A percentile compares a stretch with the other conserved stretches of the same genome.
phyloP scores from a whole-genome alignment of 106 monocot genomes.

The Platanthera zijinensis region DNA sequence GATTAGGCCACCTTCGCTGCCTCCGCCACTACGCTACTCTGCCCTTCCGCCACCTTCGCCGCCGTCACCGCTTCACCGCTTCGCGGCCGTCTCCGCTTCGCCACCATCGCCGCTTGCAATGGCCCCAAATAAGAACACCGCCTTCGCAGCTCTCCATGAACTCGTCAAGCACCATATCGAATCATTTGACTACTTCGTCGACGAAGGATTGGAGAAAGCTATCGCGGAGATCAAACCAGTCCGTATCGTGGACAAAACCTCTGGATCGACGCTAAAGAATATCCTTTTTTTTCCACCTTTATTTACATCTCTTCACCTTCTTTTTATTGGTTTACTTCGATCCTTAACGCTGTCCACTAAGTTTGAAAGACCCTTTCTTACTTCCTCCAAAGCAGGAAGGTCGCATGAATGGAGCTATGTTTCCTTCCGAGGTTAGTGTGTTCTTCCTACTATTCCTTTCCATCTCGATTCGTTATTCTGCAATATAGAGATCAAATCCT shows the following conservation, averaged over 20 bases:
- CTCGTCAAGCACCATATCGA: constrained; percentile 82
- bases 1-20: too few species aligned
- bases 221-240: constrained; percentile 35
- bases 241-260: constrained; percentile 23
- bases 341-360: constrained; percentile 58
- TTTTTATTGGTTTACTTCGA: constrained; percentile 1
- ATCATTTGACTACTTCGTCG: constrained; percentile 85
- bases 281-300: constrained; percentile 45
- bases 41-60: too few species aligned
- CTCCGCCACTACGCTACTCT: too few species aligned
- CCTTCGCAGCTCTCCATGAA: constrained; percentile 33
- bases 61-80: not conserved
- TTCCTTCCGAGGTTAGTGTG: constrained; percentile 46
- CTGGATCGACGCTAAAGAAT: constrained; percentile 51
- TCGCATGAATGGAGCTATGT: constrained; percentile 21
- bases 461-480: not conserved
- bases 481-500: not conserved
- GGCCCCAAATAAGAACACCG: constrained; percentile 1
- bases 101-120: not conserved
- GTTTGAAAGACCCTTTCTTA: constrained; percentile 41
- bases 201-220: constrained; percentile 57
- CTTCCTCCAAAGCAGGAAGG: constrained; percentile 26
- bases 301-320: not conserved
- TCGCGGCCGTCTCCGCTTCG: not conserved
- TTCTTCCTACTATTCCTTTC: not conserved